Evolutionary conservation across 352 stramenopile species (phyloP), one percentile per base, ranked within the genome.

Genomic region (Globisporangium viniferum): DNA sequence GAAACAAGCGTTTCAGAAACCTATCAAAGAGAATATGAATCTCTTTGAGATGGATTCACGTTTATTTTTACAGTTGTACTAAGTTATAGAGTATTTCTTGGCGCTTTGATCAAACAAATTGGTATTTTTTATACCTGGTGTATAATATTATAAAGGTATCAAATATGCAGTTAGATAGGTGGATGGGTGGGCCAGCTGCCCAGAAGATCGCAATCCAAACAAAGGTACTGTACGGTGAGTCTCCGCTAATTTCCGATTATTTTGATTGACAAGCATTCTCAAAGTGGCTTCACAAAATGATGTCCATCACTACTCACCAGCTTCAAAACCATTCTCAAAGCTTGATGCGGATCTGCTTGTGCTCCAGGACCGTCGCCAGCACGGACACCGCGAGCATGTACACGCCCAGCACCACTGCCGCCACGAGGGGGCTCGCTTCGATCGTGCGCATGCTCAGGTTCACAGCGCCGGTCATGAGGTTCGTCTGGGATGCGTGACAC

Each of bases 371-470:
- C 2, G 82, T 84, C 10, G 85, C 79, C 8, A 93, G 64, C 22
- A 76, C 54, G 5, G 77, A 92, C 22, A 93, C 71, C 2, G 56
- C 73, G 33, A 91, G 31, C 84, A 95, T 91, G 74, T 95, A 93
- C 51, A 71, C 41, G 5, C 77, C 55, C 3, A 93, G 72, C 61
- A 95, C 82, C 8, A 27, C 66, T 15, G 71, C 73, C 22, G 85
- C 84, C 12, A 73, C 69, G 3, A 53, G 15, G 5, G 71, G 35
- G 33, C 68, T 80, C 29, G 84, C 77, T 64, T 92, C 84, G 71
- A 95, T 93, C 18, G 88, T 95, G 57, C 82, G 76, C 82, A 93
- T 94, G 70, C 77, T 89, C 58, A 95, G 59, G 59, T 95, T 95
- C 20, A 93, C 78, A 20, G 67, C 82, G 0, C 88, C 88, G 22